Conservation (phyloP, 2,329 filamentous ascomycete genomes). For the Arachnomyces sp. region DNA sequence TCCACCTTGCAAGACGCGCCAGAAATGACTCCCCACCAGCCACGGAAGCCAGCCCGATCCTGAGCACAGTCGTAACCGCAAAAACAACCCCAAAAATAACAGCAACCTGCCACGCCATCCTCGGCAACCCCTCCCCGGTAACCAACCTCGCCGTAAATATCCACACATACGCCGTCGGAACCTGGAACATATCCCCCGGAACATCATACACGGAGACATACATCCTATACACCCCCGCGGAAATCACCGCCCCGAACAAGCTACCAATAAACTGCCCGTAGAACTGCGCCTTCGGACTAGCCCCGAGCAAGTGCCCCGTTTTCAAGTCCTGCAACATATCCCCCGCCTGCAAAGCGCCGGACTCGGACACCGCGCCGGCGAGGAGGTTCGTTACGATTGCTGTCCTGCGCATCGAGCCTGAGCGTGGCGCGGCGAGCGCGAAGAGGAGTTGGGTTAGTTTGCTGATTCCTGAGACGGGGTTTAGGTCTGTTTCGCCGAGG, state of each 20-base stretch:
- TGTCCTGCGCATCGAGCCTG: constrained; percentile 65
- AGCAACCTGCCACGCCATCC: constrained; percentile 75
- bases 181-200: constrained; percentile 81
- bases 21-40: constrained; percentile 14
- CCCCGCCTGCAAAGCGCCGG: constrained; percentile 83
- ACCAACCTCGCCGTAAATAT: constrained; percentile 91
- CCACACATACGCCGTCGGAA: constrained; percentile 94
- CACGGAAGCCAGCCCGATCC: constrained; percentile 47
- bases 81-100: constrained; percentile 67
- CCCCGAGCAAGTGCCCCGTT: constrained; percentile 85
- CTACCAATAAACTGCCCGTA: constrained; percentile 92
- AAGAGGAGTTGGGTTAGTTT: constrained; percentile 96
- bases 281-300: constrained; percentile 89
- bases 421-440: constrained; percentile 74
- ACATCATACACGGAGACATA: constrained; percentile 87
- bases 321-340: constrained; percentile 97
- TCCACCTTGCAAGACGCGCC: constrained; percentile 51
- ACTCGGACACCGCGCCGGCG: constrained; percentile 78
- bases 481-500: constrained; percentile 77
- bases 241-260: constrained; percentile 74
- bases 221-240: constrained; percentile 76
- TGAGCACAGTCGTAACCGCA: constrained; percentile 58
- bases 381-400: constrained; percentile 93
- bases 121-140: constrained; percentile 78
- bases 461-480: constrained; percentile 91